Conservation (phyloP, 1,284 basidiomycete genomes). For the Ganoderma leucocontextum region DNA sequence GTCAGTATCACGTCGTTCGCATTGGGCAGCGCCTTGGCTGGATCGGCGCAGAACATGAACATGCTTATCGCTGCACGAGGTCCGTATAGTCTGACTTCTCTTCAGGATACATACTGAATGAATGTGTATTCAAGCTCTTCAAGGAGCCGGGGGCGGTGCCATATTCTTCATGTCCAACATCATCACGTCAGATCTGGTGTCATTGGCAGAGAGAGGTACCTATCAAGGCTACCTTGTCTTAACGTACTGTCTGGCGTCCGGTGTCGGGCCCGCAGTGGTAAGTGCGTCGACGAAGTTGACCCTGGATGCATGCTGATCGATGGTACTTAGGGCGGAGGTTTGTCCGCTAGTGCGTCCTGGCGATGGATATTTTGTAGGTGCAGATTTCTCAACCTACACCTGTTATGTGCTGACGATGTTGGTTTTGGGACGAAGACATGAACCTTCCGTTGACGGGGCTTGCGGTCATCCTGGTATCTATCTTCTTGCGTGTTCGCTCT, state of each 20-base stretch:
- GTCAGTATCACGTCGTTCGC: constrained; percentile 38
- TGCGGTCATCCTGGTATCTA: constrained; percentile 42
- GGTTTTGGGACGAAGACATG: constrained; percentile 34
- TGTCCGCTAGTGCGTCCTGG: constrained; percentile 37
- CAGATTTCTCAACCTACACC: neutral
- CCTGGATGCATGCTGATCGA: neutral
- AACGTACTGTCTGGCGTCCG: constrained; percentile 14
- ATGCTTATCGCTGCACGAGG: constrained; percentile 48
- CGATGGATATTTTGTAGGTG: constrained; percentile 42
- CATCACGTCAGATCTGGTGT: constrained; percentile 45
- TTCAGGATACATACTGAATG: neutral
- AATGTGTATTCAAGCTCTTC: constrained; percentile 37
- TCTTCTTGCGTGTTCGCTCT: constrained; percentile 43
- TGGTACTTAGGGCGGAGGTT: constrained; percentile 28
- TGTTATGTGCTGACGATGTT: neutral
- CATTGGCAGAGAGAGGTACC: constrained; percentile 17
- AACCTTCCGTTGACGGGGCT: constrained; percentile 48
- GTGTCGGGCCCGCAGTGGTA: constrained; percentile 8
- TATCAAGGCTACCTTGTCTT: constrained; percentile 16
- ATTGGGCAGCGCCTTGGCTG: constrained; percentile 44
- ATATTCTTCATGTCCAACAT: constrained; percentile 20
- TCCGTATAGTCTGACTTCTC: constrained; percentile 18
- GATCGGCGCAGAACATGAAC: constrained; percentile 50
- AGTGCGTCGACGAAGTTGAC: neutral
- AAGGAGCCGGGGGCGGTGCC: constrained; percentile 33